Percentiles rank a stretch among this genome's conserved stretches.
Evolutionary conservation across 805 yeast species (phyloP).

Genomic region (Lachancea dasiensis): DNA sequence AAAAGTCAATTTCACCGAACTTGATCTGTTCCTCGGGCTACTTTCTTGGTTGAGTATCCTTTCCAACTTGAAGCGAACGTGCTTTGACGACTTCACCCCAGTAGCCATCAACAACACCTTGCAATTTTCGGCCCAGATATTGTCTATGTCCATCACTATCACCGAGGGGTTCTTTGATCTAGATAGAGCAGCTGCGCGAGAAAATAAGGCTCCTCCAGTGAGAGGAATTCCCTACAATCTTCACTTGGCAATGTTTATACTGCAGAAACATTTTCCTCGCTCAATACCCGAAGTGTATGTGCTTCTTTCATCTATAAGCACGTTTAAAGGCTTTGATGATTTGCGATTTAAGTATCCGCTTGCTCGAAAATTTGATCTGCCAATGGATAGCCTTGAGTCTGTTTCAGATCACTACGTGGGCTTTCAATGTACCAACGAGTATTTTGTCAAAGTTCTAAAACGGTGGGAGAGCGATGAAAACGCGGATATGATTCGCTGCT

Average conservation of each 20-base stretch:
- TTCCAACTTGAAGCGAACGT: conserved; percentile 3
- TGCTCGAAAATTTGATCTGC: conserved; percentile 5
- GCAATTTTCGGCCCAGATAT: conserved; percentile 1
- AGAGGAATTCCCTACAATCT: conserved; percentile 3
- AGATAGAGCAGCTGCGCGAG: conserved; percentile 1
- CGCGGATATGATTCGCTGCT: conserved; percentile 3
- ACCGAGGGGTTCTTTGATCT: conserved; percentile 6
- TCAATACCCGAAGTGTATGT: conserved; percentile 2
- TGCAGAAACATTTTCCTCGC: conserved; percentile 7
- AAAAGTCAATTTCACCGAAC: conserved; percentile 1
- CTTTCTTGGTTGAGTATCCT: neutral
- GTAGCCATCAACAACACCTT: conserved; percentile 1
- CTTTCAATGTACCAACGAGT: neutral
- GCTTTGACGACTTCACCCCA: conserved; percentile 3
- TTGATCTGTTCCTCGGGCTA: neutral
- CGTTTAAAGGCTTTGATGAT: neutral
- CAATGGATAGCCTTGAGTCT: conserved; percentile 4
- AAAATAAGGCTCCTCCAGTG: neutral
- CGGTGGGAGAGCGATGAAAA: conserved; percentile 4
- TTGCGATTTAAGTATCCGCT: conserved; percentile 1
- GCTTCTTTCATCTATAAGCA: conserved; percentile 1
- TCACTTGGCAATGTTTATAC: neutral
- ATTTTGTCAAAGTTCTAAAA: neutral
- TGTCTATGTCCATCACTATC: neutral
- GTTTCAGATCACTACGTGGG: conserved; percentile 7